Base-by-base conservation (phyloP, 441 rosid species). In the Aleurites moluccanus region DNA sequence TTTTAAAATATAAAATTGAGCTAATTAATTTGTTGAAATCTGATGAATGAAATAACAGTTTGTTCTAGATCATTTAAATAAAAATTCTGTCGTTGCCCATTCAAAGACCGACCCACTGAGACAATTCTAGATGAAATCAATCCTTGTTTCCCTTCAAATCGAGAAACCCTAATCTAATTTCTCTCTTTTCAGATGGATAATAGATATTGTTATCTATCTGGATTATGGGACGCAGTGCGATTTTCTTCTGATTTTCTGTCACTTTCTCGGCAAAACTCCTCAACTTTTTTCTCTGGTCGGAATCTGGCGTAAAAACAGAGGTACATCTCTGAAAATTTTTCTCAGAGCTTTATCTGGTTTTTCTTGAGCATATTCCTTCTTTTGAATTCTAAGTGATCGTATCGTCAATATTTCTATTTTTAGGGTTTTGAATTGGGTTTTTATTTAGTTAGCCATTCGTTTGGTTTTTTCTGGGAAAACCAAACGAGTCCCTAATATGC, bases 401-500 rank as follows among this genome's bases (percentile, higher is more conserved):
- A 25, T 40, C 15, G 16, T 16, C 59, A 16, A 3, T 1, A 20
- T 55, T 55, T 9, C 6, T 38, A 38, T 35, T 35, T 30, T 38
- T 35, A 8, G 67, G 67, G 27, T 64, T 64, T 38, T 20, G 14
- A 2, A 20, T 52, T 50, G 38, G 28, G 5, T 33, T 70, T 60
- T 27, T 28, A 27, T 16, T 27, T 33, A 33, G 33, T 16, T 30
- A 16, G 2, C 33, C 66, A 5, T 6, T 13, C 65, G 10, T 30
- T 62, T 35, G 4, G 18, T 27, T 57, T 77, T 50, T 20, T 38
- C 1, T 49, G 1, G 28, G 40, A 18, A 44, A 52, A 28, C 64
- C 50, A 40, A 28, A 52, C 47, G 60, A 18, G 79, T 78, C 60
- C 56, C 73, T 72, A 5, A 75, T n/a, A n/a, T 76, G 70, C 44